Evolutionary conservation across 2,329 filamentous ascomycete genomes (phyloP).

Genomic region (Diaporthe eres): DNA sequence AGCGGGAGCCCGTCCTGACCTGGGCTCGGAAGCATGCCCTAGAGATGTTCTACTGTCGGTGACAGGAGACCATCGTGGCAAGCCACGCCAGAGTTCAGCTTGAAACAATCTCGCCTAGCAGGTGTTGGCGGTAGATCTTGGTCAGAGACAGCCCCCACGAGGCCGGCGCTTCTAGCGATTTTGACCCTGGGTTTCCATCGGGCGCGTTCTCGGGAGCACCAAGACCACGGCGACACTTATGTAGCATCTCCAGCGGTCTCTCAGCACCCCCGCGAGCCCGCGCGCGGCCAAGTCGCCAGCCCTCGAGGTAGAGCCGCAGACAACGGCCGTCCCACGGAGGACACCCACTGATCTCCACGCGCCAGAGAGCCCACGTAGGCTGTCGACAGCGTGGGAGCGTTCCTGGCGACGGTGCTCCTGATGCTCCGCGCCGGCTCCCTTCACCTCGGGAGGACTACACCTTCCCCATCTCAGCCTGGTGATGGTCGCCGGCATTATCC

Average conservation of each 20-base stretch:
- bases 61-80: background rate
- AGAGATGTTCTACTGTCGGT: slow-evolving; percentile 13
- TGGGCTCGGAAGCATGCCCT: background rate
- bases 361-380: background rate
- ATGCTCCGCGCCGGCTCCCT: background rate
- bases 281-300: slow-evolving; percentile 1
- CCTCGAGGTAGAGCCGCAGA: background rate
- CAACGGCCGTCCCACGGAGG: slow-evolving; percentile 6
- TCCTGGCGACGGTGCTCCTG: slow-evolving; percentile 5
- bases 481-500: slow-evolving; percentile 11
- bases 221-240: background rate
- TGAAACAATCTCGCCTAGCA: background rate
- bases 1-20: background rate
- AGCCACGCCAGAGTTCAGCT: slow-evolving; percentile 28
- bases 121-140: slow-evolving; percentile 15
- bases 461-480: slow-evolving; percentile 22
- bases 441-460: slow-evolving; percentile 8
- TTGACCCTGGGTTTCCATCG: background rate
- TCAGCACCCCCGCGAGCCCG: background rate
- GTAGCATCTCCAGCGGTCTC: slow-evolving; percentile 5
- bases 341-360: background rate
- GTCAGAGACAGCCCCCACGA: background rate
- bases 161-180: background rate
- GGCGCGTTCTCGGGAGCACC: slow-evolving; percentile 25
- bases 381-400: background rate